Evolutionary conservation across 441 rosid genomes (phyloP).

Genomic region (Brassica hybrid): DNA sequence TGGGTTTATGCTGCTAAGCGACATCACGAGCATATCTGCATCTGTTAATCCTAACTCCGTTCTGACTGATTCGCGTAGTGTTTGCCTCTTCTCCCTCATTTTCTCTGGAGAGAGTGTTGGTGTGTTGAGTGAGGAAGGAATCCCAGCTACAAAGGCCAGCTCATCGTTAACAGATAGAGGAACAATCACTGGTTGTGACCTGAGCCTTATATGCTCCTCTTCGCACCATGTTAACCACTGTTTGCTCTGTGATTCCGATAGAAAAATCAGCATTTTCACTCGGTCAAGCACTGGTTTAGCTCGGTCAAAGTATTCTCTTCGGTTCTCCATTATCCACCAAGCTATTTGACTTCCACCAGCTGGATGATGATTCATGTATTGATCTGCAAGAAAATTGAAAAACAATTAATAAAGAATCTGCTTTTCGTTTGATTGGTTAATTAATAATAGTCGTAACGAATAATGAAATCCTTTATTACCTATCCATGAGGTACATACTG

Average conservation of each 20-base stretch:
- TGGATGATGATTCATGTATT: conserved; percentile 76
- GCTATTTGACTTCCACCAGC: conserved; percentile 91
- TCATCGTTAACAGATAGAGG: conserved; percentile 89
- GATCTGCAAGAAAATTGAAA: conserved; percentile 55
- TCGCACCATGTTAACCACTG: conserved; percentile 90
- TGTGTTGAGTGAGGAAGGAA: conserved; percentile 71
- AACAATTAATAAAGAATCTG: neutral
- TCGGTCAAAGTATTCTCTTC: conserved; percentile 86
- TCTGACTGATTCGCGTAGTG: conserved; percentile 68
- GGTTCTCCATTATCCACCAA: conserved; percentile 98
- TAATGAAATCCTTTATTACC: conserved; percentile 52
- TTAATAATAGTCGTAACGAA: conserved; percentile 5
- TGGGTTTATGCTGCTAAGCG: conserved; percentile 86
- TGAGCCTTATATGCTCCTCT: conserved; percentile 75
- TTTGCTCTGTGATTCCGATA: conserved; percentile 79
- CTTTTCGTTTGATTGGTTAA: neutral
- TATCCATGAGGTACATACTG: conserved; percentile 91
- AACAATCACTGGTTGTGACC: conserved; percentile 75
- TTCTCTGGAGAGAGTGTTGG: conserved; percentile 58
- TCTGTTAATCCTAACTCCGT: conserved; percentile 75
- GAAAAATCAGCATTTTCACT: conserved; percentile 78
- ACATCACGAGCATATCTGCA: conserved; percentile 74
- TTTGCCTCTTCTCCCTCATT: conserved; percentile 69
- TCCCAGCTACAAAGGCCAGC: conserved; percentile 85
- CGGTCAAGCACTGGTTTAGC: conserved; percentile 68